Percentiles rank a stretch among this genome's conserved stretches.
These are phyloP conservation scores for Chaetomiaceae sp. DNA, from an alignment of 2,329 filamentous ascomycete species.

Conservation along the genomic window DNA sequence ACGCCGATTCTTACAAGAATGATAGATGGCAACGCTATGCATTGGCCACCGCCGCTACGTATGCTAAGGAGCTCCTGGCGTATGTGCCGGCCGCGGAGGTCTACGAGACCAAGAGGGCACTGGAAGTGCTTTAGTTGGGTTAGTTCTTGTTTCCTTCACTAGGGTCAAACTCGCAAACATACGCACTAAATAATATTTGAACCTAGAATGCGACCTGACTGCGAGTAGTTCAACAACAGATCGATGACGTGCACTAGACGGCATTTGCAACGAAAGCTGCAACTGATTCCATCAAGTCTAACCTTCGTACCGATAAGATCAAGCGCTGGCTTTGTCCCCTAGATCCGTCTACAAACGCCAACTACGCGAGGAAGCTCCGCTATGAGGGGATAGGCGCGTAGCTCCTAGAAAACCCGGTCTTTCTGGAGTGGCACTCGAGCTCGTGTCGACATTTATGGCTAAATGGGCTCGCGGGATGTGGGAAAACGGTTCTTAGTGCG, in stretches of 20 bases:
- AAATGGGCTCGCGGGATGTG: background rate
- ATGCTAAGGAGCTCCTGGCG: conserved; percentile 7
- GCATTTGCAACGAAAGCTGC: background rate
- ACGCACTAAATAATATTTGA: background rate
- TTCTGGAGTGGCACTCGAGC: background rate
- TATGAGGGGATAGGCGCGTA: background rate
- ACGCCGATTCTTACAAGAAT: background rate
- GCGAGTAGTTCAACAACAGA: conserved; percentile 2
- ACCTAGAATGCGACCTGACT: background rate
- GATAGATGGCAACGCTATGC: background rate
- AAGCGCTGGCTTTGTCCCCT: conserved; percentile 6
- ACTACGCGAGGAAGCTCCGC: background rate
- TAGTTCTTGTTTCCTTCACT: background rate
- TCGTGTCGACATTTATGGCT: conserved; percentile 1
- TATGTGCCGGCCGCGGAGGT: background rate
- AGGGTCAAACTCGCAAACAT: background rate
- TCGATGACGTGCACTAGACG: conserved; percentile 1
- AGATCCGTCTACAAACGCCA: conserved; percentile 1
- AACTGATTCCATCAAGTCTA: background rate
- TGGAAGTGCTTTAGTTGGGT: background rate
- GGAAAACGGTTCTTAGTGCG: background rate
- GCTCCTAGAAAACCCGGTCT: background rate
- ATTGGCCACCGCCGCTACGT: conserved; percentile 6
- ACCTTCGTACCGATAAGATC: conserved; percentile 1
- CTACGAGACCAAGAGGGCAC: background rate